Percentiles rank a stretch among this genome's conserved stretches.
These are phyloP conservation scores for Nothophoma quercina DNA, from an alignment of 2,329 filamentous ascomycete genomes.

Conservation along the genomic window DNA sequence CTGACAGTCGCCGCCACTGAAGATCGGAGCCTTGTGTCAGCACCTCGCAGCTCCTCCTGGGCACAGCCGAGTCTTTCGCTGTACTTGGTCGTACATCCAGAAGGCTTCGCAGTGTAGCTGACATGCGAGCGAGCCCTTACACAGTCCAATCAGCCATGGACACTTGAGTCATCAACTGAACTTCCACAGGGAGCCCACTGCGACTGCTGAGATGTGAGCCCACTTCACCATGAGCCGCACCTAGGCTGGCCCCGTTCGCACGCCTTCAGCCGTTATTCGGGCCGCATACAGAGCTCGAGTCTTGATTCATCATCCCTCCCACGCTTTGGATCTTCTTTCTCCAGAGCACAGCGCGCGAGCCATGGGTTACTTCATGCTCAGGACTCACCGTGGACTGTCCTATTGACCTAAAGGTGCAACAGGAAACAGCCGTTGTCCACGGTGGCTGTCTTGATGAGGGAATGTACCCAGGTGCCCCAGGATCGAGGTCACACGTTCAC, in stretches of 20 bases:
- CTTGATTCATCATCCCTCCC: constrained; percentile 25
- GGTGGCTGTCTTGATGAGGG: no score
- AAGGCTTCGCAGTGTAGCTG: not conserved
- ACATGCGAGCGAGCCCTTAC: not conserved
- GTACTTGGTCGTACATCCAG: not conserved
- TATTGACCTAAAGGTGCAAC: no score
- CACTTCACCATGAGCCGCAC: constrained; percentile 23
- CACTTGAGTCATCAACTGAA: not conserved
- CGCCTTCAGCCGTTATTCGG: constrained; percentile 24
- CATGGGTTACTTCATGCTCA: constrained; percentile 18
- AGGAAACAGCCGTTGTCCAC: no score
- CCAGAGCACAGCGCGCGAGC: constrained; percentile 18
- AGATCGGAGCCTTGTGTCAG: not conserved
- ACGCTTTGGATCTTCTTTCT: constrained; percentile 18
- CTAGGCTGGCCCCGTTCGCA: constrained; percentile 20
- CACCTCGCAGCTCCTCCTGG: not conserved
- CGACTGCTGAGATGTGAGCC: not conserved
- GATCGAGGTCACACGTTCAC: no score
- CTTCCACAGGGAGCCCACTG: not conserved
- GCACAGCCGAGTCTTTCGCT: not conserved
- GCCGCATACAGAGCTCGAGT: constrained; percentile 31
- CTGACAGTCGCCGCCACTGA: not conserved
- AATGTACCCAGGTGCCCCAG: no score
- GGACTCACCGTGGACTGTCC: constrained; percentile 15
- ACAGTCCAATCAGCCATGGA: not conserved